A percentile compares a stretch with the other conserved stretches of the same genome.
Conservation (phyloP, 306 rosid species). For the Cucurbita ficifolia region DNA sequence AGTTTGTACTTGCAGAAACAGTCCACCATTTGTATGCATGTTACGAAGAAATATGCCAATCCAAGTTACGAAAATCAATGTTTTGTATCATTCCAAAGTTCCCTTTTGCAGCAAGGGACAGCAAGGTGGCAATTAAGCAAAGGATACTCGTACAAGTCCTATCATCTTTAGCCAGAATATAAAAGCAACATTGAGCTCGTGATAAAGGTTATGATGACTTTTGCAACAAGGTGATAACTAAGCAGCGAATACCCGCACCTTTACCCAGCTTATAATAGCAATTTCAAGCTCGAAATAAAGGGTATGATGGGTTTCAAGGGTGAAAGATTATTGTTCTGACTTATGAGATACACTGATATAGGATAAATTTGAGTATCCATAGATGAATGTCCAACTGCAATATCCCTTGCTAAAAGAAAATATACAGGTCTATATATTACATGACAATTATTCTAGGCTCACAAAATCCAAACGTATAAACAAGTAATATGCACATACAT, state of each 20-base stretch:
- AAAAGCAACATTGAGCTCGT: neutral
- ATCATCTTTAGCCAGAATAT: neutral
- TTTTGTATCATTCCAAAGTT: neutral
- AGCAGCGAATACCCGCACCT: neutral
- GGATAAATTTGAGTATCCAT: neutral
- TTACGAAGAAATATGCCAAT: neutral
- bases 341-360: neutral
- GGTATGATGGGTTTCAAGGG: neutral
- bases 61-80: neutral
- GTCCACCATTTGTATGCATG: neutral
- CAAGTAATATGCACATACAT: neutral
- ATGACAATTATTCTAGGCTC: neutral
- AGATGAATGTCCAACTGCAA: neutral
- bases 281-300: neutral
- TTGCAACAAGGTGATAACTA: neutral
- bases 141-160: neutral
- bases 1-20: neutral
- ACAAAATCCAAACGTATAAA: neutral
- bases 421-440: neutral
- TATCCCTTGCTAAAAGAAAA: neutral
- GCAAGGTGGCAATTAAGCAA: neutral
- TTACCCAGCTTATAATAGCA: neutral
- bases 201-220: neutral
- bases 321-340: neutral
- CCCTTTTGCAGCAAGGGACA: neutral